These are phyloP conservation scores for Acanthamoeba polyphaga DNA, from an alignment of 208 protist genomes.

Conservation along the genomic window DNA sequence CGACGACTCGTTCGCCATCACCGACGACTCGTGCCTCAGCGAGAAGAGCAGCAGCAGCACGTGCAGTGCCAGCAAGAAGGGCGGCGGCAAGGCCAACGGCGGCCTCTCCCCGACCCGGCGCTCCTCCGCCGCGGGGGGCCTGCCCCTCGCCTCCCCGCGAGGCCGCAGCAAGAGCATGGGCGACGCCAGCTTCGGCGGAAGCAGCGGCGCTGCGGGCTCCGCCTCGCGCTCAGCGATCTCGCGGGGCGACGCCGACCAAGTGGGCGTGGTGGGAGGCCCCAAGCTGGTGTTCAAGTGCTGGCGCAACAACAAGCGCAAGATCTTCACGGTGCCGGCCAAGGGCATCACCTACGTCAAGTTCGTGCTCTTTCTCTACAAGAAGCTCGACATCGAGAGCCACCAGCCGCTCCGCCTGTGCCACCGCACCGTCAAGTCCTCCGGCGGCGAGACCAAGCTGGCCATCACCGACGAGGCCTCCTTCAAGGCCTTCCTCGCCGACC, in stretches of 20 bases:
- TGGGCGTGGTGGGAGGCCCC: not conserved
- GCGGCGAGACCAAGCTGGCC: not conserved
- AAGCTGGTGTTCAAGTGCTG: constrained; percentile 33
- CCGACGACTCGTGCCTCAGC: constrained; percentile 25
- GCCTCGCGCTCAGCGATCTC: not conserved
- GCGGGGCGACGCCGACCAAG: not conserved
- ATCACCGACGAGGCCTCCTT: constrained; percentile 10
- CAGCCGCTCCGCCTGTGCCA: not conserved
- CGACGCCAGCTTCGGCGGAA: not conserved
- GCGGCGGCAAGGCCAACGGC: not conserved
- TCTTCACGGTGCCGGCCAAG: constrained; percentile 2
- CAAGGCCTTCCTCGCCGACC: not conserved
- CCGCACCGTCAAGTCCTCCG: not conserved
- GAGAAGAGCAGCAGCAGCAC: not conserved
- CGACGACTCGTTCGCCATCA: not conserved
- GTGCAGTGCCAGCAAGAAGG: not conserved
- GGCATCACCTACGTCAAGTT: constrained; percentile 26
- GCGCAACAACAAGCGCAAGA: constrained; percentile 41
- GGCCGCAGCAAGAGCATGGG: not conserved
- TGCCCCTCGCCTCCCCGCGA: not conserved
- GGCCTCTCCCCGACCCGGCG: not conserved
- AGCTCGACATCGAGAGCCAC: not conserved
- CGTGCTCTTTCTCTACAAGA: constrained; percentile 33
- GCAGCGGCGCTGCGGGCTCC: too few relatives aligned
- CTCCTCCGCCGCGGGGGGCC: not conserved